These are phyloP conservation scores for Cutaneotrichosporon spelunceum DNA, from an alignment of 1,284 basidiomycete species.

Conservation along the genomic window DNA sequence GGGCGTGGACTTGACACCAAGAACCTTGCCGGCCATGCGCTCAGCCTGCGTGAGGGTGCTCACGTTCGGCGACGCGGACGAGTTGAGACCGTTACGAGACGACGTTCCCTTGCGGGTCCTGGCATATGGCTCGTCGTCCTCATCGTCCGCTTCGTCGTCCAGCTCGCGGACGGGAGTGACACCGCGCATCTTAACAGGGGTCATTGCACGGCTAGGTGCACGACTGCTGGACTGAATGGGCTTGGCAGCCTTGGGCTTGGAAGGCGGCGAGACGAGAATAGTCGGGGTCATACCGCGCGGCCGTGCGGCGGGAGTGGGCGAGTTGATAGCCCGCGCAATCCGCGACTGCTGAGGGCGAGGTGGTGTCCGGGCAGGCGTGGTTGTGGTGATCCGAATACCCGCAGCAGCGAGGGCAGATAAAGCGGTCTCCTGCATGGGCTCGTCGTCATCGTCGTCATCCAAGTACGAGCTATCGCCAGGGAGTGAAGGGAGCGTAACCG, in stretches of 20 bases:
- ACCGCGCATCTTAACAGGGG: not conserved
- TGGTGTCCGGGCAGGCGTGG: constrained; percentile 13
- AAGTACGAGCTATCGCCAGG: constrained; percentile 19
- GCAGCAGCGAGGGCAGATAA: constrained; percentile 19
- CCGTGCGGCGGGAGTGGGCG: not conserved
- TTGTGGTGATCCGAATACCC: constrained; percentile 8
- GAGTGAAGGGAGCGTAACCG: constrained; percentile 20
- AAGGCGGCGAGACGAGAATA: constrained; percentile 19
- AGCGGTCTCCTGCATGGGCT: constrained; percentile 8
- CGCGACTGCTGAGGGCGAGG: not conserved
- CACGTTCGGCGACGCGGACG: constrained; percentile 10
- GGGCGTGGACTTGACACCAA: constrained; percentile 46
- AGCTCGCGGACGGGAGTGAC: not conserved
- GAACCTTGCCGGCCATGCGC: constrained; percentile 44
- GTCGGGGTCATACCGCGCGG: constrained; percentile 2
- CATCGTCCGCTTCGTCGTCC: constrained; percentile 14
- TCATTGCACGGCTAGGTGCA: not conserved
- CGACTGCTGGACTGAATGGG: constrained; percentile 6
- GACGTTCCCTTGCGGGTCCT: not conserved
- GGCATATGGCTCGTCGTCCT: not conserved
- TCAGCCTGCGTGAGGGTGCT: constrained; percentile 37
- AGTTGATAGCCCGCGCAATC: not conserved
- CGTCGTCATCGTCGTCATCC: constrained; percentile 22
- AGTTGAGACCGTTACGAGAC: not conserved
- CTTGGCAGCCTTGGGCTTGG: constrained; percentile 8